Base-by-base conservation (phyloP, 306 rosid species). In the Rosa rugosa region DNA sequence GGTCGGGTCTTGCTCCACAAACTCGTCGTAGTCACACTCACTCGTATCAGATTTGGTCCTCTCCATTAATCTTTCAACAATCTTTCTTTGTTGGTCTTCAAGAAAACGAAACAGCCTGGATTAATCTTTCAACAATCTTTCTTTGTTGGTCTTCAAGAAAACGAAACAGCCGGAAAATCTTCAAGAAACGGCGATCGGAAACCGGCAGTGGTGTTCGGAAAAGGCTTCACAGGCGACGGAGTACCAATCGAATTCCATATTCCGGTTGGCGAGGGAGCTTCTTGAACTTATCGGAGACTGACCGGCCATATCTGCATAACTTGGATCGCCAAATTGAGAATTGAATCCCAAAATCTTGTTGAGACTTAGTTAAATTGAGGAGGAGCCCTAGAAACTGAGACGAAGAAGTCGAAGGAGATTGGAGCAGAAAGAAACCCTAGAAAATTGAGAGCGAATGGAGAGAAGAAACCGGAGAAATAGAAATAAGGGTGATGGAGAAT, bases 1-100 rank as follows among this genome's bases (percentile, higher is more conserved):
- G 5, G 88, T 76, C 4, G 94, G 97, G 87, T 94, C 98, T 60
- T 80, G 85, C 85, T 94, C 96, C 63, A 84, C 88, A 77, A 83
- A 72, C 49, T 77, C 90, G 65, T 65, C 54, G 86, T 25, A 46
- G 40, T 25, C 67, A 12, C 38, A 11, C 9, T 25, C 67, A 12
- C 38, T 25, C 9, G 8, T 5, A n/a, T 56, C 63, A 27, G 63
- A 56, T 0, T 20, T 8, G 12, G 31, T 20, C 5, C 62, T 23
- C 3, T 56, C 63, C 63, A 25, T 54, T 8, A 7, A 20, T 54
- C 62, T n/a, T 54, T 54, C 46, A 31, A 31, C 36, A 31, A 31
- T 56, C 64, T 57, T 57, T 57, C 64, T 54, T 53, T 53, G 10
- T 17, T 4, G n/a, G 1, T 4, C 1, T 6, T 20, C 11, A 5